phyloP scores from a whole-genome alignment of 2,329 filamentous ascomycete species.

The Aspergillus ruber region DNA sequence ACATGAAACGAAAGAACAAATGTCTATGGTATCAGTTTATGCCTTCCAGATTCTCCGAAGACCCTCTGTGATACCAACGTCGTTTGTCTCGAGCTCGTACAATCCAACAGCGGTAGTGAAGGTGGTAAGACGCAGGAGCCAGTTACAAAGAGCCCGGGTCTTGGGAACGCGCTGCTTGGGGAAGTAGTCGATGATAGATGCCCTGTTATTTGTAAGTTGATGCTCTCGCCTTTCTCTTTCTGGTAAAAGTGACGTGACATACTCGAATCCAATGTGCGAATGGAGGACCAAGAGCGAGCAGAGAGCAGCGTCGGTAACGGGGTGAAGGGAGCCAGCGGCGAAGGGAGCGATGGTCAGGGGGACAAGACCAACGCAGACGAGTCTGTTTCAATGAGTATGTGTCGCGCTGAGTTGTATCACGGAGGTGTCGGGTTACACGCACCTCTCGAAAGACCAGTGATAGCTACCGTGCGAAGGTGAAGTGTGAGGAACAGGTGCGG shows the following conservation, averaged over 20 bases:
- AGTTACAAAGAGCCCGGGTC: slow-evolving; percentile 61
- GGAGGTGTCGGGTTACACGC: slow-evolving; percentile 9
- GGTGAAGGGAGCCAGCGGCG: slow-evolving; percentile 85
- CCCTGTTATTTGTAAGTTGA: slow-evolving; percentile 33
- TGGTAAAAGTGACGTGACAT: slow-evolving; percentile 23
- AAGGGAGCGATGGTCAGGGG: slow-evolving; percentile 88
- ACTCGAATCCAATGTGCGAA: slow-evolving; percentile 93
- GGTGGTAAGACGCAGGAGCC: slow-evolving; percentile 73
- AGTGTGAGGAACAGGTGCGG: slow-evolving; percentile 65
- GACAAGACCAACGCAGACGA: slow-evolving; percentile 72
- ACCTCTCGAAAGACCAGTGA: slow-evolving; percentile 94
- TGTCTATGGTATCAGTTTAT: slow-evolving; percentile 25
- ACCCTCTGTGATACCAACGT: slow-evolving; percentile 86
- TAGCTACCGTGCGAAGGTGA: slow-evolving; percentile 84
- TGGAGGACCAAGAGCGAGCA: slow-evolving; percentile 80
- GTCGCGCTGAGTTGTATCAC: neutral
- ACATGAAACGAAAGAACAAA: slow-evolving; percentile 14
- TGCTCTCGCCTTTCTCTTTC: neutral
- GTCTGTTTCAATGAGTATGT: slow-evolving; percentile 40
- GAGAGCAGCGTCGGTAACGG: slow-evolving; percentile 76
- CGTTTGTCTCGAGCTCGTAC: slow-evolving; percentile 99
- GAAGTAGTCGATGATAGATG: slow-evolving; percentile 86
- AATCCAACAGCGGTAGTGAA: slow-evolving; percentile 77
- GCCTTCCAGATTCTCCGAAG: slow-evolving; percentile 87
- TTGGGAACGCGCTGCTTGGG: slow-evolving; percentile 64